These are phyloP conservation scores for Streptanthus diversifolius DNA, from an alignment of 345 rosid species.

Conservation along the genomic window DNA sequence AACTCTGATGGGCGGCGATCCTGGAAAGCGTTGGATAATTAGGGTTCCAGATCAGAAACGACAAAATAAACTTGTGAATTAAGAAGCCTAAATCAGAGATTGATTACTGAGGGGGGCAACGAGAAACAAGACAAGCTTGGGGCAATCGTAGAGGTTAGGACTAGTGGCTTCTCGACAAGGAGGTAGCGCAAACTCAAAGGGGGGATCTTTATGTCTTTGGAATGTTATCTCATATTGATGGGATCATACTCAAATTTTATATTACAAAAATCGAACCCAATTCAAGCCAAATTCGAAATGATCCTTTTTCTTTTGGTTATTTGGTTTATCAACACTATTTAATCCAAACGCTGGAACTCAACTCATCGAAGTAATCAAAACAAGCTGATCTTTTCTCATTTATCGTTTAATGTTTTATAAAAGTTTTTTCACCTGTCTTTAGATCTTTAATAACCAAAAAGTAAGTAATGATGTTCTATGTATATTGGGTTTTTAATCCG, in stretches of 20 bases:
- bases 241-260: neutral
- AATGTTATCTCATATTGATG: neutral
- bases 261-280: neutral
- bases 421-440: neutral
- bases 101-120: too few relatives aligned
- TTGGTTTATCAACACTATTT: neutral
- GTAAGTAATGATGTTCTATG: neutral
- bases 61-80: neutral
- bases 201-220: neutral
- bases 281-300: neutral
- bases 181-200: neutral
- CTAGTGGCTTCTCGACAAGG: slow-evolving; percentile 16
- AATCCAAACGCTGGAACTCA: neutral
- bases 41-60: slow-evolving; percentile 4
- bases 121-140: neutral
- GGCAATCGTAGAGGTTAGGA: slow-evolving; percentile 11
- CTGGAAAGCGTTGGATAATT: slow-evolving; percentile 10
- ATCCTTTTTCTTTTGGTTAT: neutral
- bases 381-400: too few relatives aligned
- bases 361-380: neutral
- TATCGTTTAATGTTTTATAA: too few relatives aligned
- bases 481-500: neutral
- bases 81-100: neutral
- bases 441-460: neutral
- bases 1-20: slow-evolving; percentile 25